Evolutionary conservation across 2,329 filamentous ascomycete species (phyloP).

Genomic region (Pseudocercospora vitis): DNA sequence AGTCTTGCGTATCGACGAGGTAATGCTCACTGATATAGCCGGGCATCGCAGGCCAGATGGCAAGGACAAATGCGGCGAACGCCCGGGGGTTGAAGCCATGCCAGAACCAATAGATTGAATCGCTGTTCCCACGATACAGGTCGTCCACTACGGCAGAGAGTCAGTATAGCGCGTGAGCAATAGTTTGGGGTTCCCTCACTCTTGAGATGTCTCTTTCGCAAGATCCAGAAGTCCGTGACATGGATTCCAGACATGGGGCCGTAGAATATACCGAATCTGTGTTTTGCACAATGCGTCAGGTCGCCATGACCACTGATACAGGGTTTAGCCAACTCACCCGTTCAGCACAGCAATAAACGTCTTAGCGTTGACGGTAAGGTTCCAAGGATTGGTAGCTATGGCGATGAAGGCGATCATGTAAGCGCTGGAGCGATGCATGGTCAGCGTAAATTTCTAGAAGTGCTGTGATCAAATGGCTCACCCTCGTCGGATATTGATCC

Average conservation of each 20-base stretch:
- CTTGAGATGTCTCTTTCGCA: conserved; percentile 28
- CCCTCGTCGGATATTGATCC: conserved; percentile 29
- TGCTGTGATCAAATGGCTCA: neutral
- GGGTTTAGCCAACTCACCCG: conserved; percentile 5
- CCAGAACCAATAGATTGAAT: conserved; percentile 33
- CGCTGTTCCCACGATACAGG: conserved; percentile 26
- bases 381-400: conserved; percentile 31
- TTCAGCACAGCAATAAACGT: conserved; percentile 35
- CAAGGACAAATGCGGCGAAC: conserved; percentile 30
- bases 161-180: neutral
- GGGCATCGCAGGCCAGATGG: conserved; percentile 19
- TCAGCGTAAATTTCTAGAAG: neutral
- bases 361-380: conserved; percentile 28
- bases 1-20: neutral
- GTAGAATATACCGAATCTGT: conserved; percentile 33
- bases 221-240: conserved; percentile 34
- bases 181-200: neutral
- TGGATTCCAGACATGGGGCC: conserved; percentile 31
- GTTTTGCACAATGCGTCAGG: neutral
- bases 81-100: conserved; percentile 31
- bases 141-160: conserved; percentile 23
- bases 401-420: conserved; percentile 32
- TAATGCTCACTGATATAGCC: conserved; percentile 16
- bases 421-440: conserved; percentile 4
- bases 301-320: neutral